These are phyloP conservation scores for Phytophthora uliginosa DNA, from an alignment of 352 stramenopile species.

Conservation along the genomic window DNA sequence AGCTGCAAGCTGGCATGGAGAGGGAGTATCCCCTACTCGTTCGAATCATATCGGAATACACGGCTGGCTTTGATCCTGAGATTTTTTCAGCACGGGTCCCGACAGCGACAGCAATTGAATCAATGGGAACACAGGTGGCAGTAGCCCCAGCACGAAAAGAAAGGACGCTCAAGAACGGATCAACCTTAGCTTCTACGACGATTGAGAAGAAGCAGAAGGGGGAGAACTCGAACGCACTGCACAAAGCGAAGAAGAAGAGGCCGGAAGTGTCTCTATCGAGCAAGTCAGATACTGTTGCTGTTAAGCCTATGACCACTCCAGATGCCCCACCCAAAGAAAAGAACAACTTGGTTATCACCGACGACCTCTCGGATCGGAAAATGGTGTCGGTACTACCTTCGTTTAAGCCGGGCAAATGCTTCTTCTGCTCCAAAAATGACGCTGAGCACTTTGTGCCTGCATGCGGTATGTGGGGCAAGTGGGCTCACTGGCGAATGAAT, in stretches of 20 bases:
- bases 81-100: conserved; percentile 60
- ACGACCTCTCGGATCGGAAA: conserved; percentile 26
- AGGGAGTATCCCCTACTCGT: conserved; percentile 82
- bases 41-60: conserved; percentile 88
- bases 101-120: conserved; percentile 33
- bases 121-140: conserved; percentile 22
- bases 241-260: neutral
- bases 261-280: neutral
- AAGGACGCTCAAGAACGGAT: neutral
- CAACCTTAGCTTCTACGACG: neutral
- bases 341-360: neutral
- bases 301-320: neutral
- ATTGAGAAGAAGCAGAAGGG: conserved; percentile 11
- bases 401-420: conserved; percentile 86
- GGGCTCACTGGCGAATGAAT: conserved; percentile 88
- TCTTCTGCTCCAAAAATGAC: conserved; percentile 89
- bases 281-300: neutral
- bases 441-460: conserved; percentile 83
- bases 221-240: neutral
- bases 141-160: conserved; percentile 1
- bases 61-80: conserved; percentile 79
- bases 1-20: conserved; percentile 79
- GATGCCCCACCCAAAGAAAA: neutral
- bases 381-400: conserved; percentile 86
- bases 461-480: conserved; percentile 88